Percentiles rank a stretch among this genome's conserved stretches.
These are phyloP conservation scores for Aechmea fasciata DNA, from an alignment of 176 grass and related monocot species.

Conservation along the genomic window DNA sequence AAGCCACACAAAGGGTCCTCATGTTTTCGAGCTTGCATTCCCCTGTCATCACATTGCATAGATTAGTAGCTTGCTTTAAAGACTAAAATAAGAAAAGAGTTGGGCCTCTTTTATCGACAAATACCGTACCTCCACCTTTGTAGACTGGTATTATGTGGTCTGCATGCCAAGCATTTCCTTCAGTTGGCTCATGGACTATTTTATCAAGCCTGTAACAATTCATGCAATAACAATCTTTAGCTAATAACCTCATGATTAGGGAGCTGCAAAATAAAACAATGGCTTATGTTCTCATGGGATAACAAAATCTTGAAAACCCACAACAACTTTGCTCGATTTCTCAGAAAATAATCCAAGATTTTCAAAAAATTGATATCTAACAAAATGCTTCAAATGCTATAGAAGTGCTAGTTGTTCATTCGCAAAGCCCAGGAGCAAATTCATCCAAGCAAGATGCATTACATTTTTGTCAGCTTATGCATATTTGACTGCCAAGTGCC, in stretches of 20 bases:
- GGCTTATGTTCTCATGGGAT: too few species aligned
- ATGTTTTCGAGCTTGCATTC: conserved; percentile 90
- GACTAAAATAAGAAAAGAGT: background rate
- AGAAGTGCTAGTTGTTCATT: too few species aligned
- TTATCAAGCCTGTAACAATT: conserved; percentile 51
- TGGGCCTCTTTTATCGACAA: conserved; percentile 1
- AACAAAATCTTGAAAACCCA: too few species aligned
- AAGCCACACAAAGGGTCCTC: conserved; percentile 93
- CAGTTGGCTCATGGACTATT: conserved; percentile 52
- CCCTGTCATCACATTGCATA: conserved; percentile 35
- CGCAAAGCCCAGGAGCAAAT: too few species aligned
- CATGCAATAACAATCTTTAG: background rate
- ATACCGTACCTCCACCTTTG: conserved; percentile 70
- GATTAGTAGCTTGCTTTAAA: conserved; percentile 22
- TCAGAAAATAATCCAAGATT: too few species aligned
- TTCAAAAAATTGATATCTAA: too few species aligned
- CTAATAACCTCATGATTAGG: background rate
- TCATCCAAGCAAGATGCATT: background rate
- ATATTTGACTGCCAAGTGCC: too few species aligned
- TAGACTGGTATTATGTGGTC: conserved; percentile 86
- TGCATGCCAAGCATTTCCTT: conserved; percentile 87
- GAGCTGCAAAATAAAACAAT: background rate
- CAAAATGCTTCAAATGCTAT: too few species aligned
- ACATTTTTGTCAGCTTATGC: too few species aligned
- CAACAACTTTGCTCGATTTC: too few species aligned